Evolutionary conservation across 2,329 filamentous ascomycete species (phyloP).

Genomic region (Pestalotiopsis sp.): DNA sequence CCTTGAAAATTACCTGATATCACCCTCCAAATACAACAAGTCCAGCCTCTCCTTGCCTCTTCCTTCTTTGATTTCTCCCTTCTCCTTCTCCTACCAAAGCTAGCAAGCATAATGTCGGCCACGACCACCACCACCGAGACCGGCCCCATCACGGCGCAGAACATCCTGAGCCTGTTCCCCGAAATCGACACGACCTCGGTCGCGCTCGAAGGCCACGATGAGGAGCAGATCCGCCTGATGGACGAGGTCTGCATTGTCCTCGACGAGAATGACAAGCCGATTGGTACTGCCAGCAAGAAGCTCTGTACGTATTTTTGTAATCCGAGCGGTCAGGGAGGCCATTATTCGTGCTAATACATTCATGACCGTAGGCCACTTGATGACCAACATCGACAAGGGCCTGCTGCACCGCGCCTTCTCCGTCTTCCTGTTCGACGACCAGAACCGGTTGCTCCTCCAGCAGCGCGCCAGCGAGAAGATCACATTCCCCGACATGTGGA

Average conservation of each 20-base stretch:
- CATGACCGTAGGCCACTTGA: constrained; percentile 77
- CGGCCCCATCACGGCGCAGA: constrained; percentile 78
- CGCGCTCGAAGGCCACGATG: constrained; percentile 89
- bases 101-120: constrained; percentile 24
- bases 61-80: neutral
- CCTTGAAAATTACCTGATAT: neutral
- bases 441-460: constrained; percentile 91
- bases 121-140: constrained; percentile 47
- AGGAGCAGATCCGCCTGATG: constrained; percentile 97
- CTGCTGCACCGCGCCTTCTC: constrained; percentile 97
- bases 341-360: constrained; percentile 7
- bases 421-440: constrained; percentile 93
- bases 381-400: constrained; percentile 97
- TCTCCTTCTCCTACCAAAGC: neutral
- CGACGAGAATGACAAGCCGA: constrained; percentile 88
- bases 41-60: neutral
- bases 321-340: no score
- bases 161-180: constrained; percentile 85
- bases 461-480: constrained; percentile 97
- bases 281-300: constrained; percentile 98
- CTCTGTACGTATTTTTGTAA: constrained; percentile 66
- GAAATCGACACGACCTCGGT: constrained; percentile 74
- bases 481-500: constrained; percentile 99
- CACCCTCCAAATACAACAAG: neutral
- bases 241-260: constrained; percentile 98